Evolutionary conservation across 257 asterid genomes (phyloP).

Genomic region (Plantago elongata): DNA sequence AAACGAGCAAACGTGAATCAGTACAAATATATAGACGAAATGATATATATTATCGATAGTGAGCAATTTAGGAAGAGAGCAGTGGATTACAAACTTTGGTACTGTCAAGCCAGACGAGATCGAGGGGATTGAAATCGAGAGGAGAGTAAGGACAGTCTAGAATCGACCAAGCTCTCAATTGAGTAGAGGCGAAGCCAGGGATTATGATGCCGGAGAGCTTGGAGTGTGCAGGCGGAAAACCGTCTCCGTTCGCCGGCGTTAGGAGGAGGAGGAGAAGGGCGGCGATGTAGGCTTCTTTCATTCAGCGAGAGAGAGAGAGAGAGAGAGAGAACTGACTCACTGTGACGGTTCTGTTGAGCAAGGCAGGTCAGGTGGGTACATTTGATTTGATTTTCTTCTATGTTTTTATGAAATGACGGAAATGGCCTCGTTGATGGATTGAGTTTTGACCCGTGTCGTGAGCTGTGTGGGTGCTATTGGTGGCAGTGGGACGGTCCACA

Average conservation of each 20-base stretch:
- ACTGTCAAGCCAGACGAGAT: slow-evolving; percentile 96
- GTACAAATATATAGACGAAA: not conserved
- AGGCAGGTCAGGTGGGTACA: not conserved
- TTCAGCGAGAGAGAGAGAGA: slow-evolving; percentile 22
- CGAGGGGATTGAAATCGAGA: slow-evolving; percentile 95
- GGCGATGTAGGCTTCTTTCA: slow-evolving; percentile 54
- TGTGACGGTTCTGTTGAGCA: too few species aligned
- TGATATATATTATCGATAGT: too few species aligned
- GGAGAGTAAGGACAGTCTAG: slow-evolving; percentile 96
- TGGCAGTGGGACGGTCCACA: not conserved
- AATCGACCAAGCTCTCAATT: slow-evolving; percentile 96
- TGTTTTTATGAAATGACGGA: slow-evolving; percentile 9
- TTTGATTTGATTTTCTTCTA: not conserved
- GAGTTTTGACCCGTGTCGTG: not conserved
- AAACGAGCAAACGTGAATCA: not conserved
- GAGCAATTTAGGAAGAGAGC: not conserved
- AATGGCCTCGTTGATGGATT: slow-evolving; percentile 4
- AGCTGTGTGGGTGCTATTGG: not conserved
- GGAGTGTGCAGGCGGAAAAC: slow-evolving; percentile 40
- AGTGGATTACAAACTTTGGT: slow-evolving; percentile 53
- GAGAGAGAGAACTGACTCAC: too few species aligned
- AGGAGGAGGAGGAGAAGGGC: slow-evolving; percentile 37
- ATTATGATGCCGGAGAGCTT: slow-evolving; percentile 85
- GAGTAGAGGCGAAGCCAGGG: slow-evolving; percentile 98
- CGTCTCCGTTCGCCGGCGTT: slow-evolving; percentile 36